phyloP scores from a whole-genome alignment of 805 yeast genomes.

The Metschnikowia rubicola region DNA sequence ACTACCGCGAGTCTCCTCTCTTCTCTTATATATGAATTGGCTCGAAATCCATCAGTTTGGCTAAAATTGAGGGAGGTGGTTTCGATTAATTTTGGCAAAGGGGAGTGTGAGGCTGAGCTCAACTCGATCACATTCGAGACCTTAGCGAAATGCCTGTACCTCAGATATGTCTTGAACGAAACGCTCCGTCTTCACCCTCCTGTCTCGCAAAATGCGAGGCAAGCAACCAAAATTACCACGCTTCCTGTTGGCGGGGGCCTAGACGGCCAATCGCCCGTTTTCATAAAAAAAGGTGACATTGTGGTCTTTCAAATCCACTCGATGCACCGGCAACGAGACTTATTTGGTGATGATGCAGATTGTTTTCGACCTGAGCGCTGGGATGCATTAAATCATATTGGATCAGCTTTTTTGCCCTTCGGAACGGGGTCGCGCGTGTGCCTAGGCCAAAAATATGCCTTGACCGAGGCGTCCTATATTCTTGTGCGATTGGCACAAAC shows the following conservation, averaged over 20 bases:
- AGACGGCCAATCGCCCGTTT: constrained; percentile 33
- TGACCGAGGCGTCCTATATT: constrained; percentile 17
- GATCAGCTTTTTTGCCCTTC: constrained; percentile 15
- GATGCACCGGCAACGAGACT: constrained; percentile 10
- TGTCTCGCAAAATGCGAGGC: constrained; percentile 48
- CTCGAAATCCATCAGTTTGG: constrained; percentile 30
- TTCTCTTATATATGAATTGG: constrained; percentile 27
- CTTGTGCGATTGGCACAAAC: constrained; percentile 8
- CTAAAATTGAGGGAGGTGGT: constrained; percentile 28
- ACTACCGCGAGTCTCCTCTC: constrained; percentile 36
- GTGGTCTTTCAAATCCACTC: constrained; percentile 13
- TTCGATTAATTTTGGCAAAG: constrained; percentile 18
- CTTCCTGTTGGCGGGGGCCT: constrained; percentile 51
- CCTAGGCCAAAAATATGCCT: constrained; percentile 16
- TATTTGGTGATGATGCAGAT: constrained; percentile 14
- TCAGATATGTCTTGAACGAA: constrained; percentile 47
- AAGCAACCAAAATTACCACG: constrained; percentile 42
- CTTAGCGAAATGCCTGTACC: constrained; percentile 43
- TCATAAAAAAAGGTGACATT: constrained; percentile 14
- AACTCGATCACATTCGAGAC: constrained; percentile 44
- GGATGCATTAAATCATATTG: constrained; percentile 10
- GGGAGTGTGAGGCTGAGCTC: constrained; percentile 14
- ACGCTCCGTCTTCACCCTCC: constrained; percentile 48
- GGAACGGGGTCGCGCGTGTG: constrained; percentile 16
- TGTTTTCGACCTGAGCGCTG: constrained; percentile 16